Base-by-base conservation (phyloP, 441 rosid species). In the Breynia disticha region DNA sequence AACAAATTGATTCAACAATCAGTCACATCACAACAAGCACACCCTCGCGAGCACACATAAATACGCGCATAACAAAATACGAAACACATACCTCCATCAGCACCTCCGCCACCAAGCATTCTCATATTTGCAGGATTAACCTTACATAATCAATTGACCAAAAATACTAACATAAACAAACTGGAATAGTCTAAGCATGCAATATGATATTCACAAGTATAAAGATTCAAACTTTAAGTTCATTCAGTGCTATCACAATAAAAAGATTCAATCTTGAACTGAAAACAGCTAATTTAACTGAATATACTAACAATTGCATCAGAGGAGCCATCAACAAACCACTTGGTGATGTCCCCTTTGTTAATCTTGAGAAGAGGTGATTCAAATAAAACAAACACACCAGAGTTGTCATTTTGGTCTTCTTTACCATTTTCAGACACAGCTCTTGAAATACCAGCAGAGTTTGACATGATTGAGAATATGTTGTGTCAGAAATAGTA, bases 41-140 rank as follows among this genome's bases (percentile, higher is more conserved):
- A n/a, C n/a, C n/a, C n/a, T n/a, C n/a, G n/a, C n/a, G n/a, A n/a
- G n/a, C n/a, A 28, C 35, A 28, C 35, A 28, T 7, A 24, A 24
- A 24, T 9, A 28, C 35, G 4, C 44, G 13, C 3, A 15, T 9
- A 41, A 41, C 5, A 41, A 11, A 28, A 28, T 28, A 28, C 35
- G 17, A 47, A 39, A 35, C 17, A 19, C 38, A 1, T 69, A 84
- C 95, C 91, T 77, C 97, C 95, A 72, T 90, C 95, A 0, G 89
- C 97, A 38, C 95, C 97, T 64, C 85, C 94, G 54, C 97, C 97
- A 56, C 97, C 95, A 55, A 89, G 75, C 97, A 90, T 90, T 54
- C 63, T 70, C 67, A 68, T 83, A 57, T 90, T 87, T 37, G 96
- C 97, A 14, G 95, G 94, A 72, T 70, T 80, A 1, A 78, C 95